Conservation (phyloP, 2,329 filamentous ascomycete genomes). For the Chaetomium globosum region DNA sequence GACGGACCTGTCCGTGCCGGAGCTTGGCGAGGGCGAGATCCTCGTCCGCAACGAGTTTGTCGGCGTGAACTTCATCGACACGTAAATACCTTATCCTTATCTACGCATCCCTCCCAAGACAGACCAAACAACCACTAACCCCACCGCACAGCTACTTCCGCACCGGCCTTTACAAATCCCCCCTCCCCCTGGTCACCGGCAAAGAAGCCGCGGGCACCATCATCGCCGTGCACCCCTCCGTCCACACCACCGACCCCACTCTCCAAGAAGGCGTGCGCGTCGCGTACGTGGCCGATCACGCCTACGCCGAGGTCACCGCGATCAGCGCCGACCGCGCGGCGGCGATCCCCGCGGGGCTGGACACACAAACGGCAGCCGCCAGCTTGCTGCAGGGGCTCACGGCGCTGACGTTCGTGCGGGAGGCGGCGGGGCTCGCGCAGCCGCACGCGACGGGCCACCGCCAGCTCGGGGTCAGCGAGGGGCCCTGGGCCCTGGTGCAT, state of each 20-base stretch:
- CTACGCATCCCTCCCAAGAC: neutral
- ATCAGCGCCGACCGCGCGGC: constrained; percentile 55
- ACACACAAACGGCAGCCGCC: constrained; percentile 66
- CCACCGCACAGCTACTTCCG: constrained; percentile 69
- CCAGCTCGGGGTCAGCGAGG: constrained; percentile 63
- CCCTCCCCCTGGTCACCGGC: constrained; percentile 74
- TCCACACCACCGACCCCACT: constrained; percentile 46
- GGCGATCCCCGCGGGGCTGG: constrained; percentile 64
- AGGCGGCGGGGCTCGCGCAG: constrained; percentile 51
- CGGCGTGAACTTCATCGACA: constrained; percentile 90
- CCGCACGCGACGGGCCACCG: neutral
- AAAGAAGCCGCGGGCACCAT: constrained; percentile 77
- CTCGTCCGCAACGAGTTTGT: constrained; percentile 79
- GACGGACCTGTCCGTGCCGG: constrained; percentile 70
- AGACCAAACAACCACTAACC: neutral
- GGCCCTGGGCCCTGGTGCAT: constrained; percentile 81
- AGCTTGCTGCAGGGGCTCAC: constrained; percentile 80
- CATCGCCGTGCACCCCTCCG: constrained; percentile 42
- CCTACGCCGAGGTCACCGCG: constrained; percentile 61
- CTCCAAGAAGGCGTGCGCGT: constrained; percentile 68
- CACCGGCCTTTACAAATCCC: constrained; percentile 73
- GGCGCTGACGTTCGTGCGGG: constrained; percentile 75
- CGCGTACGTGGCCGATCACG: constrained; percentile 62
- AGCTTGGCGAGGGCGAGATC: constrained; percentile 68
- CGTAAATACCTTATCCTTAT: constrained; percentile 44